Evolutionary conservation across 2,329 filamentous ascomycete genomes (phyloP).

Genomic region (Triangularia verruculosa): DNA sequence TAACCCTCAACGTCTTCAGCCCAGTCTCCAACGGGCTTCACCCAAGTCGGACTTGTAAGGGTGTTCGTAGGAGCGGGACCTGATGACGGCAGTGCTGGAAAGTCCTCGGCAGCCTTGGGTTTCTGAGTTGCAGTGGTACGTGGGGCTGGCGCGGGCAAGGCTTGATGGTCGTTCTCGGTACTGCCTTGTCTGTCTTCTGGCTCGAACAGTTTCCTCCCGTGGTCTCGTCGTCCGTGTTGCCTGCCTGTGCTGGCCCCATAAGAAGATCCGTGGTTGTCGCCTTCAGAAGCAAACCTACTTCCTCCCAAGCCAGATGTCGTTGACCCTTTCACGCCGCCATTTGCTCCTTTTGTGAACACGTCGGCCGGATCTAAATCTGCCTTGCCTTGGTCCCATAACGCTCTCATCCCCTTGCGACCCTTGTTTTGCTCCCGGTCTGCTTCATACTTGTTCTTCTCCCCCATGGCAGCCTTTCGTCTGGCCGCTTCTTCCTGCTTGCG

Average conservation of each 20-base stretch:
- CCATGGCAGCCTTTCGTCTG: slow-evolving; percentile 46
- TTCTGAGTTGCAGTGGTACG: background rate
- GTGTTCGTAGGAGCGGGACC: background rate
- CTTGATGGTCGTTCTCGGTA: background rate
- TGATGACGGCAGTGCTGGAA: background rate
- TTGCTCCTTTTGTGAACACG: slow-evolving; percentile 30
- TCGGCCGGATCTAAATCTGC: background rate
- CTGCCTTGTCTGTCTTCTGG: background rate
- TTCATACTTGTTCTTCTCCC: slow-evolving; percentile 42
- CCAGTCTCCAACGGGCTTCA: background rate
- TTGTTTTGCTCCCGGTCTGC: slow-evolving; percentile 25
- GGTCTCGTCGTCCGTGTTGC: background rate
- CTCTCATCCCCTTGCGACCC: background rate
- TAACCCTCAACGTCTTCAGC: background rate
- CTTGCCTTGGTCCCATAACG: background rate
- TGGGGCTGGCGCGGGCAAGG: background rate
- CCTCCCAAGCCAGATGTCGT: slow-evolving; percentile 41
- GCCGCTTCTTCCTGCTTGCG: slow-evolving; percentile 56
- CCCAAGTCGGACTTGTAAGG: background rate
- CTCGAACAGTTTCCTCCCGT: background rate
- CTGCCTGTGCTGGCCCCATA: background rate
- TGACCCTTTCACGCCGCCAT: slow-evolving; percentile 41
- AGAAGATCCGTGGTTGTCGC: slow-evolving; percentile 30
- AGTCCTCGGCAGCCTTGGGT: background rate
- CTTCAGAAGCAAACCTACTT: slow-evolving; percentile 40